These are phyloP conservation scores for Xylariaceae sp. DNA, from an alignment of 2,329 filamentous ascomycete genomes.

Conservation along the genomic window DNA sequence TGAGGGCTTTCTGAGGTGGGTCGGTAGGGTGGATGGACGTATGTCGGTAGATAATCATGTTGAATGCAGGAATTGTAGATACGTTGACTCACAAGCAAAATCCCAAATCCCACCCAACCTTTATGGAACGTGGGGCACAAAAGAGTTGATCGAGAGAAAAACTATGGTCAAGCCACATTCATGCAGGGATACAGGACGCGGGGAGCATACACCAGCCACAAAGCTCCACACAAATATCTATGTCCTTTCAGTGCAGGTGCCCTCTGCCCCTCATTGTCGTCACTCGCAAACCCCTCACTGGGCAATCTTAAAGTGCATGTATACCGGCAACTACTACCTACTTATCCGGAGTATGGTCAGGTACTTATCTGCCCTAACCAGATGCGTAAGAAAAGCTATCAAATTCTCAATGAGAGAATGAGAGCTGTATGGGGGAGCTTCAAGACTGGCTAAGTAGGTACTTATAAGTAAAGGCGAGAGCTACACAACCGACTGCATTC, in stretches of 20 bases:
- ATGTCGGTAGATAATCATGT: constrained; percentile 3
- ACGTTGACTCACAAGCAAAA: constrained; percentile 12
- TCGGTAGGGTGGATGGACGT: neutral
- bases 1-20: too few relatives aligned
- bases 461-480: neutral
- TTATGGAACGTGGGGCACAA: constrained; percentile 16
- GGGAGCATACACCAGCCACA: too few relatives aligned
- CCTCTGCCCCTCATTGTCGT: constrained; percentile 13
- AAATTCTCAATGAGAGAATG: neutral
- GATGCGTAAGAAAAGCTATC: too few relatives aligned
- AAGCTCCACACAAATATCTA: too few relatives aligned
- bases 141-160: too few relatives aligned
- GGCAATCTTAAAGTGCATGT: too few relatives aligned
- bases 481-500: neutral
- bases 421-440: too few relatives aligned
- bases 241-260: too few relatives aligned
- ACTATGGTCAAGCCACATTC: constrained; percentile 2
- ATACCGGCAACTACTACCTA: too few relatives aligned
- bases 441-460: neutral
- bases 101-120: constrained; percentile 21
- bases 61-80: neutral
- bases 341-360: neutral
- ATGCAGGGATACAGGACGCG: too few relatives aligned
- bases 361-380: too few relatives aligned
- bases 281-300: constrained; percentile 8